Percentiles rank a stretch among this genome's conserved stretches.
Evolutionary conservation across 2,329 filamentous ascomycete species (phyloP).

Genomic region (Diaporthe citrichinensis): DNA sequence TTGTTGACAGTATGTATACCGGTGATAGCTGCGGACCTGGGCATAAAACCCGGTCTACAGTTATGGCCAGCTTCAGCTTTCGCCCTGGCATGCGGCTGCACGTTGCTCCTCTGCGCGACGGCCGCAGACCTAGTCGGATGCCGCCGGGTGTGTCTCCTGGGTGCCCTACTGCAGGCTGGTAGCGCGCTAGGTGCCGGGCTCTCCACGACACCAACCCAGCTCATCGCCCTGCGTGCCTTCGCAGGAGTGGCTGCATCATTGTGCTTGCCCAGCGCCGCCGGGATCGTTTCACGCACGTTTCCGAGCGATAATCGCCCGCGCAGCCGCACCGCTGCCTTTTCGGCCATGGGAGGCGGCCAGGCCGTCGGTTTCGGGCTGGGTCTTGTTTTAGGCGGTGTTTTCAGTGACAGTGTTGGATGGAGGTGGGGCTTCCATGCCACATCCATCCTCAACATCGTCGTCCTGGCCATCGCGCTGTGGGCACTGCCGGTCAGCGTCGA

Average conservation of each 20-base stretch:
- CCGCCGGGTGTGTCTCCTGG: constrained; percentile 51
- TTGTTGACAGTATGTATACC: not conserved
- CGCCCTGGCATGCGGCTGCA: constrained; percentile 43
- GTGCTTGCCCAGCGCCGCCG: constrained; percentile 54
- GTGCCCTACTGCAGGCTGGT: constrained; percentile 49
- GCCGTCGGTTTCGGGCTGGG: constrained; percentile 64
- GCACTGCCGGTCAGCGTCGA: constrained; percentile 48
- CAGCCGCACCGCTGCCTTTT: constrained; percentile 57
- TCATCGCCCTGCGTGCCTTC: constrained; percentile 54
- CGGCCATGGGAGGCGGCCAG: constrained; percentile 59
- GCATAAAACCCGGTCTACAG: not conserved
- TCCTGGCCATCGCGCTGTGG: constrained; percentile 50
- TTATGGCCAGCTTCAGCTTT: constrained; percentile 46
- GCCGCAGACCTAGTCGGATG: constrained; percentile 54
- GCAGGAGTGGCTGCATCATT: constrained; percentile 54
- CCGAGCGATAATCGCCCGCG: constrained; percentile 47
- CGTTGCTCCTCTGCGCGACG: constrained; percentile 53
- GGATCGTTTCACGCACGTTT: constrained; percentile 54
- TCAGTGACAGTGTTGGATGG: constrained; percentile 63
- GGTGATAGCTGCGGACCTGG: constrained; percentile 3
- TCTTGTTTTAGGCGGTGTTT: constrained; percentile 64
- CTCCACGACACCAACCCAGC: constrained; percentile 50
- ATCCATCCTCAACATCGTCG: not conserved
- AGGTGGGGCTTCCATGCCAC: constrained; percentile 44
- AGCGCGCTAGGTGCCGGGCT: constrained; percentile 54